Evolutionary conservation across 495 filamentous ascomycete genomes (phyloP).

Genomic region (Glutinoglossum americanum): DNA sequence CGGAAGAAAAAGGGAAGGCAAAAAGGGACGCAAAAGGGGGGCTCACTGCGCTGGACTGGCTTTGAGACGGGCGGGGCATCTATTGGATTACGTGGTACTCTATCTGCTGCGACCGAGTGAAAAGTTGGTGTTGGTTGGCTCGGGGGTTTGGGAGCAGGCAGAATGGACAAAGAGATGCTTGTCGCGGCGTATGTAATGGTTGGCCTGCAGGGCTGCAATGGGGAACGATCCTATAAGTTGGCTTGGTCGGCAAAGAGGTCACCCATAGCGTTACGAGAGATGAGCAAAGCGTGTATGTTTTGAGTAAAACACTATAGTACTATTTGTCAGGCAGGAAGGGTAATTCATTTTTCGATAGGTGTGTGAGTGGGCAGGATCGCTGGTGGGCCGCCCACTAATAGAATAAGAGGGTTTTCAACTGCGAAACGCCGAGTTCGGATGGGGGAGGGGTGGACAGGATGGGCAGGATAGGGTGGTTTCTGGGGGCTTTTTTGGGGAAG

Average conservation of each 20-base stretch:
- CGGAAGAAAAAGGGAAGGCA: neutral
- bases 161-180: neutral
- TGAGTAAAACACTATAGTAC: neutral
- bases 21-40: neutral
- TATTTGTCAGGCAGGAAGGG: neutral
- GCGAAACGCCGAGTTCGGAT: neutral
- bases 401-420: neutral
- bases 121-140: neutral
- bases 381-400: no score
- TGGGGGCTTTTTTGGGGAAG: no score
- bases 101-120: neutral
- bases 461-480: no score
- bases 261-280: neutral
- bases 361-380: no score
- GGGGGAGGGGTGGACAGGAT: neutral
- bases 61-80: neutral
- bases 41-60: neutral
- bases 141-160: neutral
- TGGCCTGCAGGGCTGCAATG: neutral
- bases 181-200: neutral
- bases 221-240: neutral
- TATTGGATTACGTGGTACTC: neutral
- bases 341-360: neutral
- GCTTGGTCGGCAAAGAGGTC: neutral
- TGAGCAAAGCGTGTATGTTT: neutral